Evolutionary conservation across 2,329 filamentous ascomycete genomes (phyloP).

Genomic region (Exserohilum turcica): DNA sequence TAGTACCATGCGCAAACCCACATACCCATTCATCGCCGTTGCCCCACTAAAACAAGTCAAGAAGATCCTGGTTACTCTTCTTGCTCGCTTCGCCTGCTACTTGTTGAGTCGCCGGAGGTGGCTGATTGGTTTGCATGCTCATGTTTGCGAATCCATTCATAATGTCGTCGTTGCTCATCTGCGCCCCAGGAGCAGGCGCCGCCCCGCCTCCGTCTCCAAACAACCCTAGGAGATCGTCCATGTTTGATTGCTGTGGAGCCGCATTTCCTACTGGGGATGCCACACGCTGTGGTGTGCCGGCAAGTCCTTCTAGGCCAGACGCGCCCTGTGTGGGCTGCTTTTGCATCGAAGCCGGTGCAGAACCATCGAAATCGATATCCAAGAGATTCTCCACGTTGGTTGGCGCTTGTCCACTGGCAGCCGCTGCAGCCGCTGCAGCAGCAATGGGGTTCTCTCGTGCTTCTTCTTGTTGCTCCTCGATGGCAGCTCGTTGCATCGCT

Average conservation of each 20-base stretch:
- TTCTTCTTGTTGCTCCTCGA: constrained; percentile 93
- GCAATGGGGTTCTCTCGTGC: constrained; percentile 93
- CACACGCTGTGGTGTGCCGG: constrained; percentile 71
- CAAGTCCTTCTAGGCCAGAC: constrained; percentile 59
- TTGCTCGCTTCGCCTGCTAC: constrained; percentile 58
- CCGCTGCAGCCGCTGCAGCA: constrained; percentile 73
- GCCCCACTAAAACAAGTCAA: constrained; percentile 58
- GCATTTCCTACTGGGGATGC: constrained; percentile 64
- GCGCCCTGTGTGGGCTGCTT: constrained; percentile 60
- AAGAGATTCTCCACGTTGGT: constrained; percentile 92
- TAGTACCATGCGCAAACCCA: background rate
- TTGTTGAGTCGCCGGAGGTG: constrained; percentile 68
- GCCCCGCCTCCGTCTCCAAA: constrained; percentile 56
- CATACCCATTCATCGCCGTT: constrained; percentile 1
- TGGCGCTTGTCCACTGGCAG: constrained; percentile 62
- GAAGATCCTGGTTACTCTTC: constrained; percentile 61
- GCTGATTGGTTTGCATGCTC: constrained; percentile 70
- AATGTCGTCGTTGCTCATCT: constrained; percentile 60
- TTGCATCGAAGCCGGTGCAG: constrained; percentile 85
- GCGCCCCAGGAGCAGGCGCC: constrained; percentile 39
- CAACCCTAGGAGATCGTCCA: constrained; percentile 81
- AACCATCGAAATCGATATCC: constrained; percentile 94
- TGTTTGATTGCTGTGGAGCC: constrained; percentile 59
- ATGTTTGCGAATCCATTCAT: constrained; percentile 83
- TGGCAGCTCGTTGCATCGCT: constrained; percentile 90